Evolutionary conservation across 2,329 filamentous ascomycete genomes (phyloP).

Genomic region (Colletotrichum plurivorum): DNA sequence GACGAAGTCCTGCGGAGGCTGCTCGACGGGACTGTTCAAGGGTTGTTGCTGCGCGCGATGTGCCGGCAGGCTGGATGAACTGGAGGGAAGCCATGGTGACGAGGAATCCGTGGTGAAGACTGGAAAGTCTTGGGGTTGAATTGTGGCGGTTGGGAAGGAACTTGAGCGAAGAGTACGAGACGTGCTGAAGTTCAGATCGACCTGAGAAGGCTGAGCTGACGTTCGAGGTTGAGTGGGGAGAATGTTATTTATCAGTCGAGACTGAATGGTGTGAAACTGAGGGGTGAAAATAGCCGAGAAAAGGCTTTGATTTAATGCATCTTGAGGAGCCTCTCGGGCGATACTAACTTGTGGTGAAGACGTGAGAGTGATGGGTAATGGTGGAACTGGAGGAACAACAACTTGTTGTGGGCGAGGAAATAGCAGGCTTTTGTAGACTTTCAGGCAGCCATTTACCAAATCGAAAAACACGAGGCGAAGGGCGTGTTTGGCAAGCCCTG

Average conservation of each 20-base stretch:
- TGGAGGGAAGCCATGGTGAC: constrained; percentile 86
- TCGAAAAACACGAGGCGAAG: constrained; percentile 11
- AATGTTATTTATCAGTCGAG: constrained; percentile 73
- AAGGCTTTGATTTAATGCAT: constrained; percentile 33
- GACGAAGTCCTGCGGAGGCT: constrained; percentile 80
- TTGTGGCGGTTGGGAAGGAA: constrained; percentile 70
- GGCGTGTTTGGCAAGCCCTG: constrained; percentile 32
- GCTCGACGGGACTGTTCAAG: constrained; percentile 56
- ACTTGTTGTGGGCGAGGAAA: constrained; percentile 48
- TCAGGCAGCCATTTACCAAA: constrained; percentile 25
- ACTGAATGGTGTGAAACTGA: constrained; percentile 35
- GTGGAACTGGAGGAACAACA: constrained; percentile 52
- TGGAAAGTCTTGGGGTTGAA: constrained; percentile 75
- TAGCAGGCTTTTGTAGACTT: constrained; percentile 39
- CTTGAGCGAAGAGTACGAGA: constrained; percentile 68
- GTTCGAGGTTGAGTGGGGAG: constrained; percentile 74
- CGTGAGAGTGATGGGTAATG: constrained; percentile 53
- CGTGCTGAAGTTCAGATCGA: constrained; percentile 88
- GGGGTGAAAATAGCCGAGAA: constrained; percentile 17
- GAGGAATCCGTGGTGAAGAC: constrained; percentile 88
- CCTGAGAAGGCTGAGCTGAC: constrained; percentile 81
- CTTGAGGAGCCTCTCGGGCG: constrained; percentile 18
- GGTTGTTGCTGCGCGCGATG: constrained; percentile 67
- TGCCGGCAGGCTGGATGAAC: constrained; percentile 74
- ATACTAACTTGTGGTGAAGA: constrained; percentile 61